Conservation (phyloP, 306 rosid genomes). For the Cucumis cinereus region DNA sequence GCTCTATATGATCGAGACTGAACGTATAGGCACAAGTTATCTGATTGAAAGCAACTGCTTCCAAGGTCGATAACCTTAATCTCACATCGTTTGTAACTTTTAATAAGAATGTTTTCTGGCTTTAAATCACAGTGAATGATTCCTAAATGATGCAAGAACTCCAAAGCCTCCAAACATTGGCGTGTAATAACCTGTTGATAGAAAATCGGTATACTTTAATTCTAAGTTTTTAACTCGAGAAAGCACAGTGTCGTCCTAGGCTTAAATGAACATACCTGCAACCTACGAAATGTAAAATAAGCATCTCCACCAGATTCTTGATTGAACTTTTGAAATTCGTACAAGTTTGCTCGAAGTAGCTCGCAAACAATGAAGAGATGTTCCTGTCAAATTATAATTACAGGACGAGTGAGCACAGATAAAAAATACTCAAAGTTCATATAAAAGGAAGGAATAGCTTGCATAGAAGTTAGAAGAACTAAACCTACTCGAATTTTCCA, state of each 20-base stretch:
- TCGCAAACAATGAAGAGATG: slow-evolving; percentile 94
- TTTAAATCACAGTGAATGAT: slow-evolving; percentile 93
- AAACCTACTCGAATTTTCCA: background rate
- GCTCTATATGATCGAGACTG: slow-evolving; percentile 98
- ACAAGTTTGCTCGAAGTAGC: slow-evolving; percentile 82
- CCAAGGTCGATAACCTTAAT: slow-evolving; percentile 95
- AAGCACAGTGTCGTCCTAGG: background rate
- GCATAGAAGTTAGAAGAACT: background rate
- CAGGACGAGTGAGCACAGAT: background rate
- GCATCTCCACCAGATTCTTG: slow-evolving; percentile 84
- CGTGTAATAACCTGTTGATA: slow-evolving; percentile 57
- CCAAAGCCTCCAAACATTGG: slow-evolving; percentile 89
- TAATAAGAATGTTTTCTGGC: slow-evolving; percentile 88
- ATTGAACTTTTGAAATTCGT: slow-evolving; percentile 89
- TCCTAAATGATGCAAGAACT: slow-evolving; percentile 75
- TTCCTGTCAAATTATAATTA: slow-evolving; percentile 34
- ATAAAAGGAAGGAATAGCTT: background rate
- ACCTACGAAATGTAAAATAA: slow-evolving; percentile 65
- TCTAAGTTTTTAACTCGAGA: background rate
- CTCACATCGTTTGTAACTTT: slow-evolving; percentile 75
- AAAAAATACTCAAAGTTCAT: background rate
- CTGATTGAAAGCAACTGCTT: slow-evolving; percentile 87
- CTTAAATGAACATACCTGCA: slow-evolving; percentile 58
- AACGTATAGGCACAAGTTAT: slow-evolving; percentile 78
- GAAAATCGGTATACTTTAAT: background rate